Percentiles rank a stretch among this genome's conserved stretches.
phyloP scores from a whole-genome alignment of 768 basidiomycete species.

The Leucosporidium scottii region DNA sequence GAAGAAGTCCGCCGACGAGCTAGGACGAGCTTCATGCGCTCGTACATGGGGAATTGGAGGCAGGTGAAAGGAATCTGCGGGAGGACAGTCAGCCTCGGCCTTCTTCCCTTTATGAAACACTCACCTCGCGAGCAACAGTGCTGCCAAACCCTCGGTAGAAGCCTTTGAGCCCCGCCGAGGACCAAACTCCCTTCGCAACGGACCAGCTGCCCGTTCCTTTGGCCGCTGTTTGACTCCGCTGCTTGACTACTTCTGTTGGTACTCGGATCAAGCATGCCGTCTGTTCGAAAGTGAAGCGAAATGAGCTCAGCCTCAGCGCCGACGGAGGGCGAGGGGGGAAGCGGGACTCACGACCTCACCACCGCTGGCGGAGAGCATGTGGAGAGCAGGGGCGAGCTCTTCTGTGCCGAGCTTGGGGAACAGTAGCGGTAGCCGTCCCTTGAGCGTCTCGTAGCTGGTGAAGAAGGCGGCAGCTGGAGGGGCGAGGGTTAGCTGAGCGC shows the following conservation, averaged over 20 bases:
- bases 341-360: constrained; percentile 51
- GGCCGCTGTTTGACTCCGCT: constrained; percentile 75
- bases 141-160: constrained; percentile 83
- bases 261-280: constrained; percentile 85
- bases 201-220: constrained; percentile 48
- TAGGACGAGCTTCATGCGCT: constrained; percentile 66
- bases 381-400: constrained; percentile 51
- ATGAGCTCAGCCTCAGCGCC: not conserved
- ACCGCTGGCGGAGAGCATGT: constrained; percentile 52
- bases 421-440: constrained; percentile 60
- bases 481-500: no score
- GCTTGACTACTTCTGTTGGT: constrained; percentile 94
- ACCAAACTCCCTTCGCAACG: constrained; percentile 42
- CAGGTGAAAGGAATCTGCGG: constrained; percentile 89
- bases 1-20: constrained; percentile 47
- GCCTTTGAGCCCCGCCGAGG: constrained; percentile 61
- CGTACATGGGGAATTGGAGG: constrained; percentile 91
- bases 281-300: not conserved
- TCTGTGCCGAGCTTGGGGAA: constrained; percentile 49
- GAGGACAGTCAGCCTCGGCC: not conserved
- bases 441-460: constrained; percentile 83
- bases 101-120: constrained; percentile 34
- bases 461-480: constrained; percentile 84
- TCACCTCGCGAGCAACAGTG: constrained; percentile 64
- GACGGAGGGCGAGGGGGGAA: not conserved